phyloP scores from a whole-genome alignment of 2,329 filamentous ascomycete genomes.

The Ampelomyces quisqualis region DNA sequence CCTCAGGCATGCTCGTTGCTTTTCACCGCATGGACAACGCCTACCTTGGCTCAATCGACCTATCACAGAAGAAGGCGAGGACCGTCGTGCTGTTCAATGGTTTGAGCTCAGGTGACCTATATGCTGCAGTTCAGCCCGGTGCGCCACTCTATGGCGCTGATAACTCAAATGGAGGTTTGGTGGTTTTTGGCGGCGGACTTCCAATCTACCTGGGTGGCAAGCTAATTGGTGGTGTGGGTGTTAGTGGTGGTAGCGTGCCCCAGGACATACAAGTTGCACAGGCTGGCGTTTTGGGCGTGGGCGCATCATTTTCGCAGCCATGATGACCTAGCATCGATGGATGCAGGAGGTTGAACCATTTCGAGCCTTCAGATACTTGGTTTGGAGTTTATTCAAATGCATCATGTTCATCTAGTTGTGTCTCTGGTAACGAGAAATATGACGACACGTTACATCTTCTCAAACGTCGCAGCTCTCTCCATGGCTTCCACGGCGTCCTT shows the following conservation, averaged over 20 bases:
- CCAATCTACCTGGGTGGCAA: conserved; percentile 27
- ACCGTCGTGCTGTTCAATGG: conserved; percentile 35
- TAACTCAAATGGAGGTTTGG: conserved; percentile 30
- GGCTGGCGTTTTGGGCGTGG: conserved; percentile 17
- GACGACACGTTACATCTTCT: conserved; percentile 3
- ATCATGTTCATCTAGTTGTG: too few relatives aligned
- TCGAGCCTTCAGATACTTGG: too few relatives aligned
- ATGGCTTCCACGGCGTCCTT: conserved; percentile 29
- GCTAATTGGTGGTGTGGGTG: conserved; percentile 33
- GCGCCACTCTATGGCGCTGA: conserved; percentile 25
- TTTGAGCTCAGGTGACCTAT: conserved; percentile 14
- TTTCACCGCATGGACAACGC: conserved; percentile 36
- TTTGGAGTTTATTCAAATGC: too few relatives aligned
- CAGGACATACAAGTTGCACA: conserved; percentile 31
- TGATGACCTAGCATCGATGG: background rate
- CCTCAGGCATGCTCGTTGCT: conserved; percentile 29
- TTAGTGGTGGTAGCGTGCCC: conserved; percentile 29
- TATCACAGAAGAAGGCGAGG: conserved; percentile 32
- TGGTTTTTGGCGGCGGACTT: conserved; percentile 34
- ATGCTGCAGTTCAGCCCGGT: conserved; percentile 19
- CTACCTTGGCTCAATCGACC: conserved; percentile 29
- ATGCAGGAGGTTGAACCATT: too few relatives aligned
- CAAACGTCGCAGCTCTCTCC: conserved; percentile 31
- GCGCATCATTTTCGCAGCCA: conserved; percentile 13
- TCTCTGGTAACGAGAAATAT: too few relatives aligned